These are phyloP conservation scores for Cutaneotrichosporon sp. DNA, from an alignment of 1,284 basidiomycete genomes.

Conservation along the genomic window DNA sequence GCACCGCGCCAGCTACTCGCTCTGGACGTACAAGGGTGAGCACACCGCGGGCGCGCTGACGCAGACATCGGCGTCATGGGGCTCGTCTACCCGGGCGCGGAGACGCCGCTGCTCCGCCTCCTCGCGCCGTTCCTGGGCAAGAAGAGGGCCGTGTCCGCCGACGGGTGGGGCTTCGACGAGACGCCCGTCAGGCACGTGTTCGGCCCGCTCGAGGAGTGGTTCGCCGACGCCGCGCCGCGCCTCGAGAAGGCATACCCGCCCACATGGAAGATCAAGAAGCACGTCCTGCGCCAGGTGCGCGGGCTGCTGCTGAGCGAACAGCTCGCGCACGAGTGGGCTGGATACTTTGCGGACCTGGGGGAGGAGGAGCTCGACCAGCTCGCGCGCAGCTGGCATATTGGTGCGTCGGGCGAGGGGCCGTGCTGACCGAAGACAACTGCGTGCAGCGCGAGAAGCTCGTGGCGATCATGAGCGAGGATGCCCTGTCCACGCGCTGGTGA, in stretches of 20 bases:
- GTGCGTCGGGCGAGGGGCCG: slow-evolving; percentile 24
- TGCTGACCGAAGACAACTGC: slow-evolving; percentile 14
- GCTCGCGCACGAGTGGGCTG: slow-evolving; percentile 66
- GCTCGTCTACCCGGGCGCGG: slow-evolving; percentile 61
- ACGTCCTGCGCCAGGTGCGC: slow-evolving; percentile 60
- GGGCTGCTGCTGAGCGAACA: slow-evolving; percentile 66
- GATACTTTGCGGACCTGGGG: slow-evolving; percentile 62
- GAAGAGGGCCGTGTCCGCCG: slow-evolving; percentile 54
- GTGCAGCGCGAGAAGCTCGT: slow-evolving; percentile 13
- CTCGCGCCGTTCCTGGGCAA: slow-evolving; percentile 11
- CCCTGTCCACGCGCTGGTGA: neutral
- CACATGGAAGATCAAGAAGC: slow-evolving; percentile 33
- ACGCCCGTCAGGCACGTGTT: slow-evolving; percentile 60
- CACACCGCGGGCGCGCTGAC: neutral
- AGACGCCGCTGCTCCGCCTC: slow-evolving; percentile 60
- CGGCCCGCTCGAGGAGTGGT: slow-evolving; percentile 61
- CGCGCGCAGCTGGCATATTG: slow-evolving; percentile 57
- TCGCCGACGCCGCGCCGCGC: slow-evolving; percentile 52
- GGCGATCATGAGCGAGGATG: slow-evolving; percentile 6
- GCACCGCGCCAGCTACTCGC: slow-evolving; percentile 6
- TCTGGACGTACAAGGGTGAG: slow-evolving; percentile 14
- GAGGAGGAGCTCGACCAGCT: slow-evolving; percentile 62
- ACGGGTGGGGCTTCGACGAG: slow-evolving; percentile 62
- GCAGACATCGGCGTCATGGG: slow-evolving; percentile 16
- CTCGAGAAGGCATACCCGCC: slow-evolving; percentile 50